Evolutionary conservation across 345 rosid species (phyloP).

Genomic region (Lumnitzera littorea): DNA sequence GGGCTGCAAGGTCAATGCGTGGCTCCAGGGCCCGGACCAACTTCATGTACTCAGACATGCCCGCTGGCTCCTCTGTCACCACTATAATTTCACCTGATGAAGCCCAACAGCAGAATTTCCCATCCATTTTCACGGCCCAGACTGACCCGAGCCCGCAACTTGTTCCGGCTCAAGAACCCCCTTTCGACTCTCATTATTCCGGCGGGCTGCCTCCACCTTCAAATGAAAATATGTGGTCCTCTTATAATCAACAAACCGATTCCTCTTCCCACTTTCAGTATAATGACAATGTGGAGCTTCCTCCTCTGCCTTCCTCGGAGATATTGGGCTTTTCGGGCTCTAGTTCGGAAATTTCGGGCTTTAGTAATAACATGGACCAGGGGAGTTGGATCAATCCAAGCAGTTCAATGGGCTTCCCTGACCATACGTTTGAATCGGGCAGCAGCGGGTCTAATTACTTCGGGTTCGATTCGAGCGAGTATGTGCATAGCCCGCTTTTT

Average conservation of each 20-base stretch:
- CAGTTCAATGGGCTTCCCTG: slow-evolving; percentile 18
- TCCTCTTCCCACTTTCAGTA: slow-evolving; percentile 3
- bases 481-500: slow-evolving; percentile 75
- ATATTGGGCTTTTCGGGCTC: slow-evolving; percentile 10
- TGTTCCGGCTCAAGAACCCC: background rate
- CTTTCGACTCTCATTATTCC: background rate
- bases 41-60: slow-evolving; percentile 77
- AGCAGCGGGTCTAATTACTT: slow-evolving; percentile 20
- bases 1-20: slow-evolving; percentile 77
- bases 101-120: slow-evolving; percentile 11
- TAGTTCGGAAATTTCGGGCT: slow-evolving; percentile 14
- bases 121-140: slow-evolving; percentile 5
- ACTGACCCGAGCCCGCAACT: slow-evolving; percentile 12
- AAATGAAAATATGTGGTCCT: slow-evolving; percentile 4
- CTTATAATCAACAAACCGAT: slow-evolving; percentile 4
- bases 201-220: slow-evolving; percentile 1
- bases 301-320: slow-evolving; percentile 48
- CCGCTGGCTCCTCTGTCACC: slow-evolving; percentile 66
- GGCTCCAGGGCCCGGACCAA: slow-evolving; percentile 72
- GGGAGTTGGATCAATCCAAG: slow-evolving; percentile 10
- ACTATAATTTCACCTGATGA: slow-evolving; percentile 57
- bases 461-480: slow-evolving; percentile 39
- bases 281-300: slow-evolving; percentile 35
- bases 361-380: slow-evolving; percentile 8
- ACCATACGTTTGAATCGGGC: slow-evolving; percentile 14